Base-by-base conservation (phyloP, 371 early-diverging fungal species). In the Apophysomyces variabilis region DNA sequence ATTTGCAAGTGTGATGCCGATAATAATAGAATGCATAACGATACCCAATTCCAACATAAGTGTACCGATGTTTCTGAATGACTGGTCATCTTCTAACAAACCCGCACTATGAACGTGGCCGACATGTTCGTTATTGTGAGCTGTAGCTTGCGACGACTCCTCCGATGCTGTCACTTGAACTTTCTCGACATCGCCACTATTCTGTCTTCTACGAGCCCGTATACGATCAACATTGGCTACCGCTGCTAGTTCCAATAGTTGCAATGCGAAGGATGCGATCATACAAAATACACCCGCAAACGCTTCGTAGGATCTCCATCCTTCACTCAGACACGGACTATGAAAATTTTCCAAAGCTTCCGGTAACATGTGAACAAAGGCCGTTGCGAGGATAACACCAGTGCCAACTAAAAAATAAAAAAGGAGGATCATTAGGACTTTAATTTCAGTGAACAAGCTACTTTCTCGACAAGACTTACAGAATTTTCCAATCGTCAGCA, bases 11-110 rank as follows among this genome's bases (percentile, higher is more conserved):
- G 93, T 84, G 35, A 96, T 66, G 8, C 96, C 97, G 63, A 97
- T 89, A 58, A 96, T 85, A 58, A 97, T 79, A 0, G 95, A 95
- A 73, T 96, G 97, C 61, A 92, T 76, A 3, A 90, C 85, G 59
- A 97, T 92, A 63, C 96, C 94, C 13, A 89, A 62, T 69, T 97
- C 96, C n/a, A 97, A 82, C 54, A 95, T 81, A 47, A 85, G 67
- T 0, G 83, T 85, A 47, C 82, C 81, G 58, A 82, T 66, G 61
- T 72, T 76, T 36, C 70, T 65, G 38, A 76, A 72, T 1, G 68
- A 66, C 5, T 69, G 59, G 14, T 72, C 78, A 50, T 73, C 74
- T 37, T 79, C 77, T 38, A 86, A 66, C 39, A 87, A 65, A 7
- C 83, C 79, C 4, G 78, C 74, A 13, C 82, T 76, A 60, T 87